Evolutionary conservation across 371 early-diverging fungal genomes (phyloP).

Genomic region (Mortierella sp.): DNA sequence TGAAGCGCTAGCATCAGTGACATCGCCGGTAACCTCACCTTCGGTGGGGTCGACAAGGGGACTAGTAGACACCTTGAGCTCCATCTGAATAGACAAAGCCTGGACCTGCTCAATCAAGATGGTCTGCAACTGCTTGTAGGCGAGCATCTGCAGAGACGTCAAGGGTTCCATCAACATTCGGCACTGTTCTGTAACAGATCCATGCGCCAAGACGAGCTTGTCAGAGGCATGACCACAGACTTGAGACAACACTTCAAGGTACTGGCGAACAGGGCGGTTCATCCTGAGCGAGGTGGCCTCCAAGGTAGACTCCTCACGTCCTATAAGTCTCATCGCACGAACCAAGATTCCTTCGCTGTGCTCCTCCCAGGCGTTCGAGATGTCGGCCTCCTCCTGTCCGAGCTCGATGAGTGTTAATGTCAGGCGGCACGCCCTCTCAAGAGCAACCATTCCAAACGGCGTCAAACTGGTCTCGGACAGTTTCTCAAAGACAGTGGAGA

Average conservation of each 20-base stretch:
- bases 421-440: slow-evolving; percentile 37
- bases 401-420: slow-evolving; percentile 42
- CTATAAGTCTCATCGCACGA: slow-evolving; percentile 34
- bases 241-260: slow-evolving; percentile 31
- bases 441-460: slow-evolving; percentile 37
- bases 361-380: slow-evolving; percentile 49
- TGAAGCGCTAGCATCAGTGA: background rate
- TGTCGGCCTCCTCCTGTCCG: slow-evolving; percentile 48
- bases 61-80: slow-evolving; percentile 54
- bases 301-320: slow-evolving; percentile 18
- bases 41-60: slow-evolving; percentile 23
- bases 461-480: slow-evolving; percentile 11
- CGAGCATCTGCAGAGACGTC: slow-evolving; percentile 60
- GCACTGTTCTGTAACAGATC: slow-evolving; percentile 44
- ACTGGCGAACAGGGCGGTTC: slow-evolving; percentile 54
- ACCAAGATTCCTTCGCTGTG: slow-evolving; percentile 40
- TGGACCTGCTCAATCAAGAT: slow-evolving; percentile 60
- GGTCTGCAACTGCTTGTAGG: slow-evolving; percentile 61
- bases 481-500: slow-evolving; percentile 35
- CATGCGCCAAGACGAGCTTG: slow-evolving; percentile 41
- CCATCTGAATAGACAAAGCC: slow-evolving; percentile 64
- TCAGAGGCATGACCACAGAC: slow-evolving; percentile 35
- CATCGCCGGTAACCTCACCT: slow-evolving; percentile 2
- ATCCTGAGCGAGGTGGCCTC: slow-evolving; percentile 21
- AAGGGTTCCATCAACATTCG: slow-evolving; percentile 39